A percentile compares a stretch with the other conserved stretches of the same genome.
phyloP scores from a whole-genome alignment of 768 basidiomycete genomes.

The Lentinula detonsa region DNA sequence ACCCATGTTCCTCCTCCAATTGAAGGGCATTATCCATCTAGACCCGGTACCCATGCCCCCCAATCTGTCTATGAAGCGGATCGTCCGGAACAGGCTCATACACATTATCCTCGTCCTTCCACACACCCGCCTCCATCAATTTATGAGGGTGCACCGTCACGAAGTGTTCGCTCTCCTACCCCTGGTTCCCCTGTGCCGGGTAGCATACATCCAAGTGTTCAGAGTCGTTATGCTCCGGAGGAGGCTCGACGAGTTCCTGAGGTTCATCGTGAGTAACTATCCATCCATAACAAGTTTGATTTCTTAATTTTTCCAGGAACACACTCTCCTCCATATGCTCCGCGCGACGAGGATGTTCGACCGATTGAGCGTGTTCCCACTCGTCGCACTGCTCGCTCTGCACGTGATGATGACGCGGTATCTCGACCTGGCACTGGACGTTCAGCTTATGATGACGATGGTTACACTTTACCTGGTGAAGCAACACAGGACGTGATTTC shows the following conservation, averaged over 20 bases:
- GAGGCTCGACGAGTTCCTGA: background rate
- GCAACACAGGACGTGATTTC: background rate
- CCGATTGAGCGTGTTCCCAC: background rate
- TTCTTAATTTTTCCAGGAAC: background rate
- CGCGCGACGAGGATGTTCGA: background rate
- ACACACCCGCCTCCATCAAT: slow-evolving; percentile 1
- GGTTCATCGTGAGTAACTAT: background rate
- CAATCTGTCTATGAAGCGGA: background rate
- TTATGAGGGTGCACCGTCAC: background rate
- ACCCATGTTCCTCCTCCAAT: background rate
- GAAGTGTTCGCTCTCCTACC: background rate
- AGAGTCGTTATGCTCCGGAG: background rate
- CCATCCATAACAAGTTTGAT: background rate
- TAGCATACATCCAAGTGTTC: background rate
- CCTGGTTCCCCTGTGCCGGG: background rate
- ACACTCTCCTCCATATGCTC: background rate
- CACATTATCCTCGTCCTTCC: background rate
- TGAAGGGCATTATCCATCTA: background rate
- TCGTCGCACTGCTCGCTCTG: background rate
- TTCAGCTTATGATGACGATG: background rate
- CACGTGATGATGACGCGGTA: background rate
- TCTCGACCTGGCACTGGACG: background rate
- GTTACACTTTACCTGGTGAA: background rate
- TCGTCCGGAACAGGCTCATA: background rate
- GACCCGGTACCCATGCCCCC: background rate